Percentiles rank a stretch among this genome's conserved stretches.
Conservation (phyloP, 1,139 yeast species). For the Saccharomyces hybrid region DNA sequence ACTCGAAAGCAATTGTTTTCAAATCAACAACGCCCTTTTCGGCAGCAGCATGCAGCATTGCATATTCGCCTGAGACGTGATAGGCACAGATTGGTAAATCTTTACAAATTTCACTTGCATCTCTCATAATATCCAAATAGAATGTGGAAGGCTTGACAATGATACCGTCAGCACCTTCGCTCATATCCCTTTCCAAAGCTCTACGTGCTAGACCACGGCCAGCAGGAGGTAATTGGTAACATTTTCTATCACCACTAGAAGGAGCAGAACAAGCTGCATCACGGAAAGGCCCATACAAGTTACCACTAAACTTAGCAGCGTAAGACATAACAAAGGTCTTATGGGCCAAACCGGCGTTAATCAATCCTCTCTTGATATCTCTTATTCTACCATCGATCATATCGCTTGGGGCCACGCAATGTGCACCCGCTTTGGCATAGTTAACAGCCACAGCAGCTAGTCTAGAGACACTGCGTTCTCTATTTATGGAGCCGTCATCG, state of each 20-base stretch:
- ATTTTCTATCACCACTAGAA: constrained; percentile 81
- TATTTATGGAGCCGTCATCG: constrained; percentile 78
- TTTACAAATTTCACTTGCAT: constrained; percentile 73
- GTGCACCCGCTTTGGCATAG: constrained; percentile 92
- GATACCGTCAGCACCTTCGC: constrained; percentile 93
- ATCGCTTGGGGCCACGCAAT: constrained; percentile 95
- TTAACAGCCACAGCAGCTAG: constrained; percentile 93
- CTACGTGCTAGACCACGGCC: constrained; percentile 93
- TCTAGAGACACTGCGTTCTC: constrained; percentile 69
- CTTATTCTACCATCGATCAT: constrained; percentile 95
- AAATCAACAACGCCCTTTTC: constrained; percentile 90
- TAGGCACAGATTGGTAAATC: constrained; percentile 91
- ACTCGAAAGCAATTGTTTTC: constrained; percentile 82
- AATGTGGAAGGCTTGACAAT: constrained; percentile 97
- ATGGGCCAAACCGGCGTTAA: constrained; percentile 80
- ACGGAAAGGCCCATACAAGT: constrained; percentile 92
- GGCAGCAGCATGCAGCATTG: constrained; percentile 98
- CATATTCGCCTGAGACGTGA: constrained; percentile 96
- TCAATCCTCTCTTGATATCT: constrained; percentile 80
- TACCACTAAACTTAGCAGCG: constrained; percentile 89
- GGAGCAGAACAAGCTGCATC: constrained; percentile 96
- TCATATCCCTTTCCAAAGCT: constrained; percentile 76
- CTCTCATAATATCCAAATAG: constrained; percentile 82
- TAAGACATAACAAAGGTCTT: constrained; percentile 86
- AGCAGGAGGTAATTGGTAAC: constrained; percentile 89